Evolutionary conservation across 176 grass and related monocot genomes (phyloP).

Genomic region (Triticum monococcum): DNA sequence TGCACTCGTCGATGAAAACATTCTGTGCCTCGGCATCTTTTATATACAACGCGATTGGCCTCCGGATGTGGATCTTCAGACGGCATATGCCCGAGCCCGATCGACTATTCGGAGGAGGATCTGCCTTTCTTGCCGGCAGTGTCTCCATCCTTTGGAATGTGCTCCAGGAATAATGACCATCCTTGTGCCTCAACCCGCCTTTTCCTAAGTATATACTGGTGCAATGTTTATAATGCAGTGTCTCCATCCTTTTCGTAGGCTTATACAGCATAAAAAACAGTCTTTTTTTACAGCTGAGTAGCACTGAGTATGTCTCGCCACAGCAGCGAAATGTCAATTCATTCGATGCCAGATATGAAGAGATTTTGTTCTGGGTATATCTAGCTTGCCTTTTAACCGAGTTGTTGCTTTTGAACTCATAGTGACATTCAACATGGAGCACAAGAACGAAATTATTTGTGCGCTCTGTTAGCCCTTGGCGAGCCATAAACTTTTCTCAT

Average conservation of each 20-base stretch:
- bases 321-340: neutral
- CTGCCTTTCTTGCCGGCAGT: neutral
- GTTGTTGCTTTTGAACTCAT: neutral
- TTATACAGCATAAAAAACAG: neutral
- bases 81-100: constrained; percentile 35
- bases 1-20: too few relatives aligned
- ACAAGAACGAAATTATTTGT: neutral
- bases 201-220: neutral
- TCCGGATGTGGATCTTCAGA: neutral
- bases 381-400: neutral
- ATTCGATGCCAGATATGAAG: constrained; percentile 1
- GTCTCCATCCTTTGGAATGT: constrained; percentile 36
- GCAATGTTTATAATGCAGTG: too few relatives aligned
- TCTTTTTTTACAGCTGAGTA: neutral
- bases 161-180: constrained; percentile 12
- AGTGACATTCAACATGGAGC: neutral
- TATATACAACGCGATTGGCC: neutral
- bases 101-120: neutral
- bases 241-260: too few relatives aligned
- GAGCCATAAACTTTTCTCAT: neutral
- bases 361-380: constrained; percentile 29
- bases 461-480: neutral
- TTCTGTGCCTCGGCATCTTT: constrained; percentile 4
- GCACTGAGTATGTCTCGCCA: neutral
- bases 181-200: neutral